These are phyloP conservation scores for Moricandia arvensis DNA, from an alignment of 345 rosid species.

Conservation along the genomic window DNA sequence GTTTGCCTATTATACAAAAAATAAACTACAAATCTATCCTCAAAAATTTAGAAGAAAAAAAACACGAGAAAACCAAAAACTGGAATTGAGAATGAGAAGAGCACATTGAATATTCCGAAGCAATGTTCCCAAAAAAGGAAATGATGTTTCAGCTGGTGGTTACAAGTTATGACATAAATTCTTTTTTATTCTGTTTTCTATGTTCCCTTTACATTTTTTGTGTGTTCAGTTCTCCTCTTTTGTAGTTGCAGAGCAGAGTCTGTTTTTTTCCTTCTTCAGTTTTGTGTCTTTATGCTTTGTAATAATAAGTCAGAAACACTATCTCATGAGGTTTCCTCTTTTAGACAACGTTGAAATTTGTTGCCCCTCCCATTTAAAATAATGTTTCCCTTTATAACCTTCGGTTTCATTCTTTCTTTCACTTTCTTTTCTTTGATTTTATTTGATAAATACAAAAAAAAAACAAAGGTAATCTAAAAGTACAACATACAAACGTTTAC, in stretches of 20 bases:
- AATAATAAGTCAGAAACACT: slow-evolving; percentile 39
- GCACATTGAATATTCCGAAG: slow-evolving; percentile 36
- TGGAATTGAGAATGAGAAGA: slow-evolving; percentile 14
- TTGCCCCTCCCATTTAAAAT: slow-evolving; percentile 33
- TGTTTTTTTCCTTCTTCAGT: background rate
- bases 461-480: background rate
- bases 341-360: slow-evolving; percentile 45
- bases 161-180: slow-evolving; percentile 46
- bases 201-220: slow-evolving; percentile 10
- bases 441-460: background rate
- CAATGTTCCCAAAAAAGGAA: slow-evolving; percentile 32
- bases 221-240: background rate
- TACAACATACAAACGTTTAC: slow-evolving; percentile 34
- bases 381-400: slow-evolving; percentile 44
- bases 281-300: slow-evolving; percentile 5
- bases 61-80: background rate
- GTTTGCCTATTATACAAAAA: background rate
- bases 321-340: slow-evolving; percentile 47
- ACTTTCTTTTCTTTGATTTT: background rate
- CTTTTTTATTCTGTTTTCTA: slow-evolving; percentile 14
- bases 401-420: slow-evolving; percentile 37
- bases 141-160: slow-evolving; percentile 31
- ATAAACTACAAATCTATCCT: background rate
- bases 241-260: slow-evolving; percentile 35
- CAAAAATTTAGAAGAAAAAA: background rate